These are phyloP conservation scores for Neltuma alba DNA, from an alignment of 306 rosid species.

Conservation along the genomic window DNA sequence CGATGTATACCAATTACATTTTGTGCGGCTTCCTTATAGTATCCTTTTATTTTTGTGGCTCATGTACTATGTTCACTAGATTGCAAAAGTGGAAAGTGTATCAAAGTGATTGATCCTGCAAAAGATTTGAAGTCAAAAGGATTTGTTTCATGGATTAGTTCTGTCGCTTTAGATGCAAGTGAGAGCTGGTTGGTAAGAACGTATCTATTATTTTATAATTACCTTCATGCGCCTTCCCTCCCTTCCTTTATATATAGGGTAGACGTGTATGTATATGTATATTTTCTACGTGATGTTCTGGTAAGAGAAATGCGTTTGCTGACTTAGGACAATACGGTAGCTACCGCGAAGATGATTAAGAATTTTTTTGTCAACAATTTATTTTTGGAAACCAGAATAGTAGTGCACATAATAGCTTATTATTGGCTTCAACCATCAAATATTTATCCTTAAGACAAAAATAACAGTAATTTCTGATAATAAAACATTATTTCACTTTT, in stretches of 20 bases:
- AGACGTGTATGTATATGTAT: neutral
- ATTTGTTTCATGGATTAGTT: constrained; percentile 61
- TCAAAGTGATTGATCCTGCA: constrained; percentile 63
- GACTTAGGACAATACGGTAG: neutral
- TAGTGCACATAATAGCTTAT: neutral
- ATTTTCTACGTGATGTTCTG: neutral
- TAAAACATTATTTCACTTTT: constrained; percentile 13
- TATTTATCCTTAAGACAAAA: neutral
- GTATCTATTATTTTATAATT: constrained; percentile 15
- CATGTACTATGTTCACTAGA: constrained; percentile 53
- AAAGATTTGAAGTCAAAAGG: constrained; percentile 67
- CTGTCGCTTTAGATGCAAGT: constrained; percentile 81
- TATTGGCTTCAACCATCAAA: neutral
- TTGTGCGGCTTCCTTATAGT: constrained; percentile 19
- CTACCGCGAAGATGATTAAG: neutral
- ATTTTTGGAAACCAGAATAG: constrained; percentile 11
- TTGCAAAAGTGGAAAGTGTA: constrained; percentile 86
- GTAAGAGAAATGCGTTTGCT: neutral
- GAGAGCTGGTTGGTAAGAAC: constrained; percentile 96
- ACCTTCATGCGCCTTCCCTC: neutral
- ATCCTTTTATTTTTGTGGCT: constrained; percentile 33
- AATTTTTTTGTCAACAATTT: neutral
- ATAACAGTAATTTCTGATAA: neutral
- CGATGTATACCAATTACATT: constrained; percentile 8
- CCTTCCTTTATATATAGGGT: neutral